These are phyloP conservation scores for Herpetospermum pedunculosum DNA, from an alignment of 306 rosid species.

Conservation along the genomic window DNA sequence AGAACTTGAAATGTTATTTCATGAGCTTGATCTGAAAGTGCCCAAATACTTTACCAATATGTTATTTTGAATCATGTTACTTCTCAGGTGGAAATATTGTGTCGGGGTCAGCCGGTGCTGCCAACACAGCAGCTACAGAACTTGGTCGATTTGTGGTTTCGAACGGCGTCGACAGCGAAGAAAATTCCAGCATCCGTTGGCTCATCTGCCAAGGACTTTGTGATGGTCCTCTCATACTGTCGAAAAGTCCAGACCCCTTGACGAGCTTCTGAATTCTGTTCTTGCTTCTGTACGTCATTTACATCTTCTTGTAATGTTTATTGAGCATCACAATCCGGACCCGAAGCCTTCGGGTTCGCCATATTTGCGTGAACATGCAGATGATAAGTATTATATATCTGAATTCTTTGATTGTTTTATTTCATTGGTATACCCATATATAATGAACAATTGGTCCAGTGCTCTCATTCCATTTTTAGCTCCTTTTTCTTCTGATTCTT, in stretches of 20 bases:
- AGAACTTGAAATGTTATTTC: background rate
- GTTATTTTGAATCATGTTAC: background rate
- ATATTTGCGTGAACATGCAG: slow-evolving; percentile 1
- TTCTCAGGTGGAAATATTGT: slow-evolving; percentile 70
- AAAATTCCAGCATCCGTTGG: slow-evolving; percentile 68
- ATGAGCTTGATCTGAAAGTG: background rate
- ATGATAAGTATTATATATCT: background rate
- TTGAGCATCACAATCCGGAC: background rate
- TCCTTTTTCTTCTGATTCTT: background rate
- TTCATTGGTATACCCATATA: slow-evolving; percentile 12
- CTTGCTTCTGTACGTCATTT: background rate
- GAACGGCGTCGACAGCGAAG: slow-evolving; percentile 56
- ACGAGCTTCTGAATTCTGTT: background rate
- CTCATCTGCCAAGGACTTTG: slow-evolving; percentile 92
- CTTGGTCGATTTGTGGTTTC: slow-evolving; percentile 81
- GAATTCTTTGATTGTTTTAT: slow-evolving; percentile 23
- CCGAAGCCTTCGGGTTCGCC: slow-evolving; percentile 2
- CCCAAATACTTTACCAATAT: background rate
- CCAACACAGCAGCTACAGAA: slow-evolving; percentile 58
- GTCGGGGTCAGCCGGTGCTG: slow-evolving; percentile 68
- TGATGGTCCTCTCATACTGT: slow-evolving; percentile 82
- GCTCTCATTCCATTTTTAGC: background rate
- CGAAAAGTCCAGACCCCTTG: slow-evolving; percentile 33
- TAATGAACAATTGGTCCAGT: background rate
- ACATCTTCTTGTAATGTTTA: background rate